Conservation (phyloP, 306 rosid species). For the Acacia acuminata region DNA sequence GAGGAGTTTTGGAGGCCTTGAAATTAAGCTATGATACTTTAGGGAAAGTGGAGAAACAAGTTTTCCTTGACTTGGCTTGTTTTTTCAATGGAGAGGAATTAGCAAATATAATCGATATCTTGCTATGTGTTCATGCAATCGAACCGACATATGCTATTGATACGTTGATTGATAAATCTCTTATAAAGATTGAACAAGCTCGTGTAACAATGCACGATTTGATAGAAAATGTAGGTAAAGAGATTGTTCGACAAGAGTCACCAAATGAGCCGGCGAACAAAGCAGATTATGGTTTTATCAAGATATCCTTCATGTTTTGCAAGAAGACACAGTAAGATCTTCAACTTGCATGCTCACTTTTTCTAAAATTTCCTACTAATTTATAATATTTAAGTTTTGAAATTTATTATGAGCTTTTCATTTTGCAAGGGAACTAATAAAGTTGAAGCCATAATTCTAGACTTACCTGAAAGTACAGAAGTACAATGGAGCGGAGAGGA, state of each 20-base stretch:
- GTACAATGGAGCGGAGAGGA: no score
- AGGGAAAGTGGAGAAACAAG: not conserved
- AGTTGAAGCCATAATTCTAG: not conserved
- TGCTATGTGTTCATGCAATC: not conserved
- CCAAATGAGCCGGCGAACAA: not conserved
- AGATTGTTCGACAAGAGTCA: not conserved
- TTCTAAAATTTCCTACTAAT: not conserved
- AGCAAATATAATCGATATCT: not conserved
- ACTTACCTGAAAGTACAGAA: not conserved
- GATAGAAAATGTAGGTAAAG: not conserved
- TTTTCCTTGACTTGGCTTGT: constrained; percentile 11
- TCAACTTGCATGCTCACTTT: not conserved
- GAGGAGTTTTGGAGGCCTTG: not conserved
- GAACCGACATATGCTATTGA: not conserved
- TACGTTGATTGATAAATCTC: not conserved
- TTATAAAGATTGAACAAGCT: not conserved
- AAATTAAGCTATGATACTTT: not conserved
- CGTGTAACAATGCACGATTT: not conserved
- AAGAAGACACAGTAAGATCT: not conserved
- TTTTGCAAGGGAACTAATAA: not conserved
- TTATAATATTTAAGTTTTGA: not conserved
- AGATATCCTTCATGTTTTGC: not conserved
- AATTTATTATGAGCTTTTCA: not conserved
- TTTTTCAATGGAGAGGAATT: constrained; percentile 1
- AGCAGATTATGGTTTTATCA: not conserved